phyloP scores from a whole-genome alignment of 2,329 filamentous ascomycete genomes.

The Chalaropsis thielavioides region DNA sequence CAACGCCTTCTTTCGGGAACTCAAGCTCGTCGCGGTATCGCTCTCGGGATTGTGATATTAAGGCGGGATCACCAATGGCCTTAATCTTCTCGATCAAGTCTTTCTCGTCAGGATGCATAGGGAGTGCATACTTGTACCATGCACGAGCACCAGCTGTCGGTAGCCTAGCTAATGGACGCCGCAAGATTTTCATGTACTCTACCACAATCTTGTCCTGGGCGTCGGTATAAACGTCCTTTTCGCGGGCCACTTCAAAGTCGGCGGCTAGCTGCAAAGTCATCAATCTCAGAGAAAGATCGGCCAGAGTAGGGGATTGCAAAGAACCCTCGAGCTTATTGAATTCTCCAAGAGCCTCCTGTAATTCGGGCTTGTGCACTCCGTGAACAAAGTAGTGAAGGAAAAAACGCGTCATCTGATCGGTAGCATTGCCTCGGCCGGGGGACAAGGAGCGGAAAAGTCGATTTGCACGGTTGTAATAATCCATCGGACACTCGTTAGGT shows the following conservation, averaged over 20 bases:
- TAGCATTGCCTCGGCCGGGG: constrained; percentile 23
- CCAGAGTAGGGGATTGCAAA: constrained; percentile 22
- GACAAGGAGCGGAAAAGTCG: constrained; percentile 26
- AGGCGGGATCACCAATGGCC: constrained; percentile 35
- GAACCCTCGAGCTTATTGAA: constrained; percentile 21
- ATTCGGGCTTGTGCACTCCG: constrained; percentile 35
- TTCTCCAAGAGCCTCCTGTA: constrained; percentile 30
- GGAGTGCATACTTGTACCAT: constrained; percentile 24
- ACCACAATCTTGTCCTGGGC: neutral
- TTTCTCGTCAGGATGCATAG: constrained; percentile 25
- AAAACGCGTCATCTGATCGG: constrained; percentile 29
- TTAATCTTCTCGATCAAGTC: constrained; percentile 31
- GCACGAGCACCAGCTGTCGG: constrained; percentile 11
- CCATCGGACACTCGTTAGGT: constrained; percentile 12
- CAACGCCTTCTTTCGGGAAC: constrained; percentile 60
- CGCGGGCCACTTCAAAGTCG: constrained; percentile 41
- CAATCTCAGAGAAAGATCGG: constrained; percentile 34
- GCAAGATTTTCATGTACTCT: constrained; percentile 16
- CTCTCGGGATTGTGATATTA: constrained; percentile 31
- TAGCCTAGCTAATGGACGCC: constrained; percentile 11
- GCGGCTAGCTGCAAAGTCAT: constrained; percentile 40
- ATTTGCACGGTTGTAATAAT: constrained; percentile 27
- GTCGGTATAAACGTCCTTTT: constrained; percentile 31
- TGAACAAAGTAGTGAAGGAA: constrained; percentile 18
- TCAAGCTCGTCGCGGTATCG: constrained; percentile 49